These are phyloP conservation scores for Mycena alexandri DNA, from an alignment of 768 basidiomycete species.

Conservation along the genomic window DNA sequence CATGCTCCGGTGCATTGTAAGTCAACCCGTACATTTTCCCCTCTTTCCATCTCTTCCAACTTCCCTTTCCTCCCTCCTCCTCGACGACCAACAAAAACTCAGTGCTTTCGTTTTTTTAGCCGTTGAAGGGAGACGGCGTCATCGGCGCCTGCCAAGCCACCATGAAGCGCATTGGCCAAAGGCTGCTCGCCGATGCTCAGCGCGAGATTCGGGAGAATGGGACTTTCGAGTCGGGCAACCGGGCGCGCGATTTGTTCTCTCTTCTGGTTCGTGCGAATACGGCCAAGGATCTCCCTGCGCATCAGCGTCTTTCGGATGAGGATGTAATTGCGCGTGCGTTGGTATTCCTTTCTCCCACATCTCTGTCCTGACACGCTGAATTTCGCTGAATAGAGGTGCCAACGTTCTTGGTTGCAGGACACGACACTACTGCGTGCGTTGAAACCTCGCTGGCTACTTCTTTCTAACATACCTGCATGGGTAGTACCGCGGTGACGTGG, in stretches of 20 bases:
- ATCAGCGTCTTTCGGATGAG: slow-evolving; percentile 68
- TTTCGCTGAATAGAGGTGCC: no score
- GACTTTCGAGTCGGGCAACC: slow-evolving; percentile 47
- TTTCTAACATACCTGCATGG: no score
- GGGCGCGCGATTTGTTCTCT: slow-evolving; percentile 65
- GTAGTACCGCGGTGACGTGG: slow-evolving; percentile 68
- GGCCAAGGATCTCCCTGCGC: slow-evolving; percentile 67
- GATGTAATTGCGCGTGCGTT: slow-evolving; percentile 69
- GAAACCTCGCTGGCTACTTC: no score
- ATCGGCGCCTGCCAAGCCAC: slow-evolving; percentile 49
- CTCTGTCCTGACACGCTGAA: no score
- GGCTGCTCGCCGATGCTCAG: slow-evolving; percentile 65
- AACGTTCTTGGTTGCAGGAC: slow-evolving; percentile 71
- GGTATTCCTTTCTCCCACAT: not conserved
- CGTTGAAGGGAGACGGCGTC: slow-evolving; percentile 35
- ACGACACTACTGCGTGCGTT: no score
- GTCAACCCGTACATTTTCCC: slow-evolving; percentile 13
- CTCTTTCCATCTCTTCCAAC: no score
- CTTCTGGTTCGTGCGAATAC: slow-evolving; percentile 74
- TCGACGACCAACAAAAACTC: no score
- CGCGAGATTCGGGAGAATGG: slow-evolving; percentile 45
- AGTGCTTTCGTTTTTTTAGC: slow-evolving; percentile 44
- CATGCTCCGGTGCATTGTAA: slow-evolving; percentile 46
- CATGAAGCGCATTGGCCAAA: slow-evolving; percentile 63
- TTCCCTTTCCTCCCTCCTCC: not conserved